Evolutionary conservation across 73 alveolate genomes (phyloP), one percentile per base, ranked within the genome.

Genomic region (Halteria grandinella): DNA sequence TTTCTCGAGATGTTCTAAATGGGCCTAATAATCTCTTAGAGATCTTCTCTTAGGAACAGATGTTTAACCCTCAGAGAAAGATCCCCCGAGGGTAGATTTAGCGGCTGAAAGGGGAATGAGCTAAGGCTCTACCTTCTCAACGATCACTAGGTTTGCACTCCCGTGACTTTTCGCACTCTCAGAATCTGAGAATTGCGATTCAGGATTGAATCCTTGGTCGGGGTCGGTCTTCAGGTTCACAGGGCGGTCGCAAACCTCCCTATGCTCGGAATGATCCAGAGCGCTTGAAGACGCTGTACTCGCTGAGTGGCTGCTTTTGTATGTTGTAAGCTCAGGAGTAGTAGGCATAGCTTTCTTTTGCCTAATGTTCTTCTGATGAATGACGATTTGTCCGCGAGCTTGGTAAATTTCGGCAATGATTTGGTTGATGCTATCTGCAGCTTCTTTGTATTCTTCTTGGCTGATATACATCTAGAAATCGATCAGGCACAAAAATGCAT

Each of bases 291-390:
- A n/a, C n/a, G n/a, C n/a, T n/a, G n/a, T n/a, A n/a, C n/a, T n/a
- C n/a, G n/a, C n/a, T n/a, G n/a, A n/a, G 17, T 39, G 10, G 50
- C 10, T 10, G 50, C 17, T 39, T 39, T 39, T 39, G 50, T 11
- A 11, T 39, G 50, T 14, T 39, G 3, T 23, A 7, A 31, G 23
- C 36, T 54, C 36, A 12, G 14, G 54, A 28, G 74, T 57, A 18
- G 14, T 23, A 31, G 8, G 15, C 6, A 34, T 39, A 6, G 54
- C 15, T 17, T 5, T 25, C 28, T 25, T 57, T 57, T 57, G 31
- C 36, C 74, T 57, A 8, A 57, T 31, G 57, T 57, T 57, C 36
- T 33, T 57, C 54, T 57, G 55, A 4, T 33, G 31, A 27, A 57
- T 25, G n/a, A 57, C 74, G 18, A 57, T 57, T 25, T 57, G 28